Evolutionary conservation across 805 yeast genomes (phyloP), one percentile per base, ranked within the genome.

Genomic region (Zygotorulaspora danielsina): DNA sequence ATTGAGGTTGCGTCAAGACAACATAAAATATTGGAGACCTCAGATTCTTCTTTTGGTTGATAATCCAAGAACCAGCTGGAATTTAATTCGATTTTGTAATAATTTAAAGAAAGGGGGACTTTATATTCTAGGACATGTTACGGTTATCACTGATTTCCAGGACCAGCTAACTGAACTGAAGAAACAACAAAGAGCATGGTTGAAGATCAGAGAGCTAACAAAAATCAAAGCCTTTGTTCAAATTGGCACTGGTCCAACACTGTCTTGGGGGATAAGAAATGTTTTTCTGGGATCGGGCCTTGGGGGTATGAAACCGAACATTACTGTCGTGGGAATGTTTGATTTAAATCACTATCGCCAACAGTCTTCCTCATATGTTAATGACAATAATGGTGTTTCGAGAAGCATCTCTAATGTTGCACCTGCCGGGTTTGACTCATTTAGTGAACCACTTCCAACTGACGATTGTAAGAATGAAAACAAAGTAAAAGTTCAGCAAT

Each of bases 231-330:
- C 97, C 0, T 93, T 93, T 70, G 93, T 93, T 5, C 98, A 93
- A 57, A 78, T 93, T 34, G 85, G 90, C 1, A 73, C 88, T 8
- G 95, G 95, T 0, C 89, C 96, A 0, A 74, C 83, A 1, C 70
- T 93, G 29, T 82, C 88, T 0, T 90, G 97, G 97, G 97, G 98
- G 18, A 94, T 87, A 0, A 70, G 98, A 45, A 90, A 90, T 57
- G 88, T 93, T 7, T 88, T 77, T 43, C 61, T 90, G 44, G 97
- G 97, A 0, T 84, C 95, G 2, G 99, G 99, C 0, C 68, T 93
- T n/a, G 99, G 99, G 6, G 97, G 96, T 9, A 93, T 93, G 98
- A 82, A 78, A 53, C 98, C 98, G 2, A 93, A 93, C 57, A 89
- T 93, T 37, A 86, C 96, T 0, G 94, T 93, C 0, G 45, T 93